Evolutionary conservation across 805 yeast genomes (phyloP), one percentile per base, ranked within the genome.

Genomic region (Ogataea angusta): DNA sequence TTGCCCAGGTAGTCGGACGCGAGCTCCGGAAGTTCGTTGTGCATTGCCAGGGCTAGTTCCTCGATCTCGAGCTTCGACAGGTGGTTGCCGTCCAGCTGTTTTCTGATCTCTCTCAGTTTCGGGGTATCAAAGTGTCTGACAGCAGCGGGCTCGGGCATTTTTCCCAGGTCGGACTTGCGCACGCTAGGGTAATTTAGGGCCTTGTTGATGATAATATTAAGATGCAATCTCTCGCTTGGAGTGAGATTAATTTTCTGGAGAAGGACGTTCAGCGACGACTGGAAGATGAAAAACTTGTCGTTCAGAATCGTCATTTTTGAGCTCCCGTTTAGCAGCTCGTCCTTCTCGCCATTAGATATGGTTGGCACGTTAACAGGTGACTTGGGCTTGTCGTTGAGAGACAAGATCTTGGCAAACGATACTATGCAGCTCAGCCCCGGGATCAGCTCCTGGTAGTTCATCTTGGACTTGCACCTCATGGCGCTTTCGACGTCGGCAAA

Each of bases 1-100:
- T 93, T 93, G 15, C 99, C 99, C 40, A 93, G 69, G 57, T 93
- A 93, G 64, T 93, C 99, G 39, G 91, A 80, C 19, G 96, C 80
- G 38, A 93, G 70, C 56, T 87, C 95, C 2, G 97, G 95, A 43
- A 93, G 72, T 62, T 93, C 97, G 45, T 78, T 83, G 45, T 85
- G 66, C 90, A 91, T 86, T 4, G 88, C 84, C 38, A 88, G 58
- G 6, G 95, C 88, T 27, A 88, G 66, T 47, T 80, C 89, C 59
- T 90, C 97, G 32, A 88, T 72, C 48, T 87, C 95, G 10, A 71
- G 59, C 43, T 72, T 75, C 2, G 80, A 49, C 47, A 79, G 58
- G 8, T 59, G 53, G 36, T 78, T 76, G 7, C 72, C 63, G 57
- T 84, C 90, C 41, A 85, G 69, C 22, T 69, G 66, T 60, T 91